These are phyloP conservation scores for Dactylorhiza incarnata DNA, from an alignment of 106 monocot genomes.

Conservation along the genomic window DNA sequence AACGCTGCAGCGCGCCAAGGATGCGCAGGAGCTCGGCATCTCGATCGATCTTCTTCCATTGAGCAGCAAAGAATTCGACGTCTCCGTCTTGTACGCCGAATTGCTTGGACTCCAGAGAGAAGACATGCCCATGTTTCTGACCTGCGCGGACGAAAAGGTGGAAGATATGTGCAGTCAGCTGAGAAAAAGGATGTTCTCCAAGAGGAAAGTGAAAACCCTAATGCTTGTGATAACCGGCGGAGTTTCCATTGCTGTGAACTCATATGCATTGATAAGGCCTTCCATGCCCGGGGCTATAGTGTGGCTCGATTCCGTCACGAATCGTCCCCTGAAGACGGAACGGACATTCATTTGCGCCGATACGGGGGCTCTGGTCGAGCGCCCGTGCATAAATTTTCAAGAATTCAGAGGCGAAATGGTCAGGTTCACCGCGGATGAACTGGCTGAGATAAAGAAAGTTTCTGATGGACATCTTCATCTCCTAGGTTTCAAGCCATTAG, in stretches of 20 bases:
- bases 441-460: slow-evolving; percentile 73
- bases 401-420: slow-evolving; percentile 60
- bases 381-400: slow-evolving; percentile 45
- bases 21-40: slow-evolving; percentile 85
- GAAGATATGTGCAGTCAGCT: slow-evolving; percentile 85
- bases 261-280: slow-evolving; percentile 77
- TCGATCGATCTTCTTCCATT: slow-evolving; percentile 89
- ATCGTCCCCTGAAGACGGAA: slow-evolving; percentile 78
- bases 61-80: slow-evolving; percentile 57
- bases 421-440: slow-evolving; percentile 58
- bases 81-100: slow-evolving; percentile 72
- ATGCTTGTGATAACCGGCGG: slow-evolving; percentile 51
- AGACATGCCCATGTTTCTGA: slow-evolving; percentile 55
- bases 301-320: slow-evolving; percentile 89
- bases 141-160: slow-evolving; percentile 65
- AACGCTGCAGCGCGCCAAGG: slow-evolving; percentile 84
- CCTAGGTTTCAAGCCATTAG: slow-evolving; percentile 87
- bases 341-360: slow-evolving; percentile 81
- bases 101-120: slow-evolving; percentile 64
- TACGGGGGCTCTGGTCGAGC: slow-evolving; percentile 64
- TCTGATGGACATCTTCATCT: slow-evolving; percentile 59
- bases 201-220: slow-evolving; percentile 74
- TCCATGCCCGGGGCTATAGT: slow-evolving; percentile 62
- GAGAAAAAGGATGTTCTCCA: slow-evolving; percentile 71
- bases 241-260: slow-evolving; percentile 66